Base-by-base conservation (phyloP, 2,329 filamentous ascomycete genomes). In the Cytospora chrysosperma region DNA sequence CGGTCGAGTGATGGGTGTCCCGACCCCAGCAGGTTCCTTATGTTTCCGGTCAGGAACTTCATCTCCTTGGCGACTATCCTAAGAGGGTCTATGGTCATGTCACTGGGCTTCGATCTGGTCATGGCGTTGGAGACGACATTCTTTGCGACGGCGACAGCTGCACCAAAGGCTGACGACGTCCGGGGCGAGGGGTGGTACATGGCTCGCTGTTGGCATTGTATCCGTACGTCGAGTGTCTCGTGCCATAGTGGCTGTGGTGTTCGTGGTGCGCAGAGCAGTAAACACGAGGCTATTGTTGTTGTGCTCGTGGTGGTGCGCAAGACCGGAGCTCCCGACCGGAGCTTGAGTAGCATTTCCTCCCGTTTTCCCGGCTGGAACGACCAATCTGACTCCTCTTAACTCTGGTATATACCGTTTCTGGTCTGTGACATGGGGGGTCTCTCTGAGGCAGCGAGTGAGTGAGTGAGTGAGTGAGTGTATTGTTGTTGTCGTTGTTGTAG, bases 1-100 rank as follows among this genome's bases (percentile, higher is more conserved):
- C 92, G 93, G 74, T 98, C 95, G 65, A 99, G 85, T 53, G 93
- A 93, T 0, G 95, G 95, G 74, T 99, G 94, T 7, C 94, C 94
- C 0, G 93, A 97, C 7, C 94, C 94, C 19, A 98, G 81, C n/a
- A 98, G 82, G 73, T 96, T 91, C 66, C 92, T 85, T 76, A 98
- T 96, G 72, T 98, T 97, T 61, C 93, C 93, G 13, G 91, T 97
- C 72, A 98, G 79, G 71, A 93, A 96, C 77, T 96, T 95, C 88
- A 99, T 92, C 81, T 98, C 94, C 78, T 97, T 96, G 67, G 92
- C 94, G 37, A 98, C 93, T 37, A 92, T 90, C 67, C 91, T 87
- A 72, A 98, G 84, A 37, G 94, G 94, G 75, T 98, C 94, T 71
- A 97, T 86, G 66, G 88, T 85, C 78, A 96, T 86, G 64, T 85